A percentile compares a stretch with the other conserved stretches of the same genome.
Conservation (phyloP, 2,329 filamentous ascomycete genomes). For the Dactylellina cionopaga region DNA sequence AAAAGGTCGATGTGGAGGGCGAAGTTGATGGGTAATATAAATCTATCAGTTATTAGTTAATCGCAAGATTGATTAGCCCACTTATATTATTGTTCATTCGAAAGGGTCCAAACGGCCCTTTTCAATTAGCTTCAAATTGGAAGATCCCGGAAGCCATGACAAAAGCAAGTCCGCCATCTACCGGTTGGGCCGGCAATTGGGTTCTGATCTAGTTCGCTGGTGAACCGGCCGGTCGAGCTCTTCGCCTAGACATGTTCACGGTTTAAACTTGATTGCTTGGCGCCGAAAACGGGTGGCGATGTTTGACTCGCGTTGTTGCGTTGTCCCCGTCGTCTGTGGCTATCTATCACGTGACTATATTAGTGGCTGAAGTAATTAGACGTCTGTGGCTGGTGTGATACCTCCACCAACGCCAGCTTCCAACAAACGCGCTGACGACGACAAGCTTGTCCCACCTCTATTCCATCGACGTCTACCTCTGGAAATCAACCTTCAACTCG, state of each 20-base stretch:
- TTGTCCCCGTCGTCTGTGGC: constrained; percentile 1
- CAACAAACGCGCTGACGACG: constrained; percentile 52
- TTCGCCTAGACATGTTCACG: background rate
- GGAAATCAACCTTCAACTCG: constrained; percentile 1
- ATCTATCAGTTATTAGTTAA: too few species aligned
- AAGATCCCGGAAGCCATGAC: background rate
- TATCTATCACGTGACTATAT: background rate
- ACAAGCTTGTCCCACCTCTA: constrained; percentile 32
- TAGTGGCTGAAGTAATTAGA: background rate
- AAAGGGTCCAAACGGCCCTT: constrained; percentile 2
- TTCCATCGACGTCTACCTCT: constrained; percentile 22
- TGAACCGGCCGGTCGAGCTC: background rate
- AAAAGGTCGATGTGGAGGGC: constrained; percentile 34
- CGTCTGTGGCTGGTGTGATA: constrained; percentile 14
- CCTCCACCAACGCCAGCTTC: constrained; percentile 30
- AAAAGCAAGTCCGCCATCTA: constrained; percentile 4
- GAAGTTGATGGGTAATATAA: constrained; percentile 49
- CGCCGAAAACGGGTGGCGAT: constrained; percentile 1
- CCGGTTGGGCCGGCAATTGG: constrained; percentile 9
- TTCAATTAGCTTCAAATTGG: constrained; percentile 2
- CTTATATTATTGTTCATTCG: constrained; percentile 28
- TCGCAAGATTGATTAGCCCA: constrained; percentile 42
- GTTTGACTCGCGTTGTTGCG: constrained; percentile 16
- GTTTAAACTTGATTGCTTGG: background rate
- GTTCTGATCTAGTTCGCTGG: too few species aligned